Conservation (phyloP, 2,329 filamentous ascomycete genomes). For the Tolypocladium sp. region DNA sequence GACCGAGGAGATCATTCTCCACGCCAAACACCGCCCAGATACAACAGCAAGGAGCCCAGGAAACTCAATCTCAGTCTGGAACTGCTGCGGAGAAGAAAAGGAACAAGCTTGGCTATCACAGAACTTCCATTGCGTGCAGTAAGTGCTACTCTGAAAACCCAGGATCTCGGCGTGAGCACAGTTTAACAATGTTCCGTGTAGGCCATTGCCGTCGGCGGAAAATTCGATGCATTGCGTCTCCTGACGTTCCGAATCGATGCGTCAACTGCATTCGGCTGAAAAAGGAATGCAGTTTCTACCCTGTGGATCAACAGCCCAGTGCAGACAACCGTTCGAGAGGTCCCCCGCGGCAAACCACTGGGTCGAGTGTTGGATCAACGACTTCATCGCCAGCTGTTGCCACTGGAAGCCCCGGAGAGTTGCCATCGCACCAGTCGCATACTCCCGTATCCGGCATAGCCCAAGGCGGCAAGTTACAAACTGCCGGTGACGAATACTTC, state of each 20-base stretch:
- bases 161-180: not conserved
- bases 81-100: conserved; percentile 48
- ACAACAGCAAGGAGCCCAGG: conserved; percentile 22
- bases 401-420: conserved; percentile 30
- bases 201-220: conserved; percentile 89
- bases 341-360: conserved; percentile 26
- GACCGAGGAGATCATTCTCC: conserved; percentile 40
- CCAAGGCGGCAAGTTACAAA: conserved; percentile 18
- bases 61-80: conserved; percentile 15
- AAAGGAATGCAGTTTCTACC: conserved; percentile 88
- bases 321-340: conserved; percentile 34
- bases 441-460: not conserved
- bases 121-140: conserved; percentile 94
- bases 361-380: conserved; percentile 31
- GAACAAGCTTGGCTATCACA: conserved; percentile 92
- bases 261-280: conserved; percentile 89
- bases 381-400: conserved; percentile 40
- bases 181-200: conserved; percentile 23
- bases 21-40: conserved; percentile 37
- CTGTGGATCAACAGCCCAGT: conserved; percentile 68
- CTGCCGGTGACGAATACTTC: conserved; percentile 25
- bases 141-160: conserved; percentile 34
- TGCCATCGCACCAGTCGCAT: conserved; percentile 23
- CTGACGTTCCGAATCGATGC: conserved; percentile 71
- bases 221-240: conserved; percentile 77